A percentile compares a stretch with the other conserved stretches of the same genome.
These are phyloP conservation scores for Diplodia seriata DNA, from an alignment of 2,329 filamentous ascomycete genomes.

Conservation along the genomic window DNA sequence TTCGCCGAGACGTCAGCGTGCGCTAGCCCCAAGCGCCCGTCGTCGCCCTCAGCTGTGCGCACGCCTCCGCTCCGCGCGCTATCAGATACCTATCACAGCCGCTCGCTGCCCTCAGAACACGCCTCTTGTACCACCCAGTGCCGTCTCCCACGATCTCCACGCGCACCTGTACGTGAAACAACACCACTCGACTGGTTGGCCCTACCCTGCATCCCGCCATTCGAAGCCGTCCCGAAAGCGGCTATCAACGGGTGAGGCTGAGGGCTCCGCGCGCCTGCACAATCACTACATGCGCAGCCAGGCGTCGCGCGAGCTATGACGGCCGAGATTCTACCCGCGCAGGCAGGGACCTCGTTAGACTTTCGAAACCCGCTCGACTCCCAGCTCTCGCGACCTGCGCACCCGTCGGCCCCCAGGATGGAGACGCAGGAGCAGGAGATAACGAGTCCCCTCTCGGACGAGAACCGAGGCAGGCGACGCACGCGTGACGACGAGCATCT, in stretches of 20 bases:
- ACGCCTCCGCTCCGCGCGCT: slow-evolving; percentile 14
- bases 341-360: slow-evolving; percentile 29
- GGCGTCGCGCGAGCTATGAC: slow-evolving; percentile 30
- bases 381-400: slow-evolving; percentile 20
- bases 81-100: slow-evolving; percentile 28
- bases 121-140: slow-evolving; percentile 25
- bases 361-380: slow-evolving; percentile 29
- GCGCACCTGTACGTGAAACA: slow-evolving; percentile 25
- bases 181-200: slow-evolving; percentile 8
- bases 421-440: slow-evolving; percentile 30
- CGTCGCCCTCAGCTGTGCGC: slow-evolving; percentile 11
- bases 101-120: slow-evolving; percentile 17
- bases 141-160: slow-evolving; percentile 16
- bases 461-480: slow-evolving; percentile 46
- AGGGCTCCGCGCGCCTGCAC: slow-evolving; percentile 19
- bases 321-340: slow-evolving; percentile 31
- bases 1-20: slow-evolving; percentile 22
- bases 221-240: slow-evolving; percentile 2
- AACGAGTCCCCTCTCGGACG: slow-evolving; percentile 29
- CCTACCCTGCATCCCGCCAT: slow-evolving; percentile 12
- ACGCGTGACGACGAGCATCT: slow-evolving; percentile 44
- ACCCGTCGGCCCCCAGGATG: slow-evolving; percentile 15
- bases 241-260: slow-evolving; percentile 31
- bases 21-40: slow-evolving; percentile 25
- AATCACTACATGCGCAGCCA: slow-evolving; percentile 13